Evolutionary conservation across 75 land plant genomes (phyloP), one percentile per base, ranked within the genome.

Genomic region (Sequoiadendron giganteum): DNA sequence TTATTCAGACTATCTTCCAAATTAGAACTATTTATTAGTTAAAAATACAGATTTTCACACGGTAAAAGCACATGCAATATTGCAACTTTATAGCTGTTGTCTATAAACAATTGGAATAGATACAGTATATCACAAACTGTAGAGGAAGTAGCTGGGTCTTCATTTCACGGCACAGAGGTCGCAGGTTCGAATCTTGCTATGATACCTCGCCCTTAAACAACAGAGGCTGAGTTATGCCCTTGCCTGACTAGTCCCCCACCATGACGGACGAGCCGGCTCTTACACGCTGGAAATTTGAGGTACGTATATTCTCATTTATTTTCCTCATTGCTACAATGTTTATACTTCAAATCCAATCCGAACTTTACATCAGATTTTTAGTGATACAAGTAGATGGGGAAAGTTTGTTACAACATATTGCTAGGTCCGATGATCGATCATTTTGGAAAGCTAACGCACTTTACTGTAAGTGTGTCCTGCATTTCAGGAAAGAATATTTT

Each of bases 201-300:
- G 45, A 42, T 39, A 40, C 10, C 28, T 40, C 36, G 45, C 18
- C 82, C 9, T 79, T 21, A n/a, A 19, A 18, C 45, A 39, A 40
- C 10, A 40, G 25, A 42, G 45, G 45, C 19, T 79, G 28, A 21
- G 28, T 25, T 65, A 65, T 21, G 70, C n/a, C 70, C 70, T 25
- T 21, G 43, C 82, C 43, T 79, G 3, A 39, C 9, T 4, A 79
- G 45, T n/a, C 4, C 49, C n/a, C n/a, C 32, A 82, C 49, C 10
- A 89, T 89, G 90, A 68, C 25, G 39, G 88, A 87, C 30, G 90
- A 89, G 28, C 93, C 93, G 3, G n/a, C 89, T 39, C 89, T 88
- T 47, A 92, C 93, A 30, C 86, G 93, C 79, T 92, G 93, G 93
- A 76, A 75, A 38, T 92, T 92, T 75, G 88, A 87, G 92, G 93